Conservation (phyloP, 148 eudicot genomes). For the Camellia lanceoleosa region DNA sequence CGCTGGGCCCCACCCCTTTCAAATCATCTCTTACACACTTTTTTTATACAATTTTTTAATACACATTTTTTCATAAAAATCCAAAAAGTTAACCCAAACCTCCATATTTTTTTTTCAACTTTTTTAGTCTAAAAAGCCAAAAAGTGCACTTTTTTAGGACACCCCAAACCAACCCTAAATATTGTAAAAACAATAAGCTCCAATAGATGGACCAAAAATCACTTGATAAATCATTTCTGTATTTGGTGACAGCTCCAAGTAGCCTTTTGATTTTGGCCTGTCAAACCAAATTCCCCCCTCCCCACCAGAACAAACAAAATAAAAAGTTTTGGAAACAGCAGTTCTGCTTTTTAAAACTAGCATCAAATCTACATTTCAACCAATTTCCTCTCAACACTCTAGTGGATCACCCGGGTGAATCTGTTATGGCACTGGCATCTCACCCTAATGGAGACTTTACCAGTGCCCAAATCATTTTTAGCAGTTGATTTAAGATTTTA, state of each 20-base stretch:
- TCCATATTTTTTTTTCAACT: too few species aligned
- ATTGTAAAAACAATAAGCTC: neutral
- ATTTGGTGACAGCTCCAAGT: neutral
- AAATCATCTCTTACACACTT: too few species aligned
- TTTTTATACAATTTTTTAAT: too few species aligned
- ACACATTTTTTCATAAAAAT: too few species aligned
- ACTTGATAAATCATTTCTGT: neutral
- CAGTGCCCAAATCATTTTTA: neutral
- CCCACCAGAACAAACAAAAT: neutral
- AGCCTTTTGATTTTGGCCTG: neutral
- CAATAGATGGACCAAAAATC: neutral
- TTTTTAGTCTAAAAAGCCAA: too few species aligned
- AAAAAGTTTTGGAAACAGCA: neutral
- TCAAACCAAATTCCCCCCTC: neutral
- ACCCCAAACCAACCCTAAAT: too few species aligned
- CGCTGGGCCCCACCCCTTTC: too few species aligned
- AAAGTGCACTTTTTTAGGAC: too few species aligned
- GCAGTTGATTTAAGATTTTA: neutral
- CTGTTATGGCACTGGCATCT: too few species aligned
- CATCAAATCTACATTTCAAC: neutral
- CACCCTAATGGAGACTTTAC: neutral
- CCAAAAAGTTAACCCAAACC: too few species aligned
- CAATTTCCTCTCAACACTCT: neutral
- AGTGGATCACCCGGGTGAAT: too few species aligned
- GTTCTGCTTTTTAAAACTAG: neutral